Conservation (phyloP, 768 basidiomycete genomes). For the Podaxis sp. region DNA sequence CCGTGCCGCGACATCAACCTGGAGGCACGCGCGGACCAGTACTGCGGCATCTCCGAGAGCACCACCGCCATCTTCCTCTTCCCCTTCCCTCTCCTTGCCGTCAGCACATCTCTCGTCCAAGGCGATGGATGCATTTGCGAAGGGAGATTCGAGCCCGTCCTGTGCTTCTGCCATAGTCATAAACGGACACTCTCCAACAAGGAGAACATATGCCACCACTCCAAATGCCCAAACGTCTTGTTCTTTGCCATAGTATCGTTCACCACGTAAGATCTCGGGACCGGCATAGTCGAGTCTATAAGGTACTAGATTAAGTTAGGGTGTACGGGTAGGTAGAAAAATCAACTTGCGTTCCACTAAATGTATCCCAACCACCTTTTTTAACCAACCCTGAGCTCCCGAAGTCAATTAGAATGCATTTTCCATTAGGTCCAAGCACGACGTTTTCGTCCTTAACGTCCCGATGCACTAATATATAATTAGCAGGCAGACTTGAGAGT, state of each 20-base stretch:
- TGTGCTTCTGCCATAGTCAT: constrained; percentile 90
- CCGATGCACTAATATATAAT: constrained; percentile 68
- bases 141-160: constrained; percentile 74
- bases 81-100: constrained; percentile 68
- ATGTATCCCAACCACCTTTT: constrained; percentile 86
- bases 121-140: constrained; percentile 71
- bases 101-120: constrained; percentile 81
- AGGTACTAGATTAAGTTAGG: constrained; percentile 14
- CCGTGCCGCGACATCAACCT: constrained; percentile 71
- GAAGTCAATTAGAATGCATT: constrained; percentile 94
- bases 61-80: constrained; percentile 82
- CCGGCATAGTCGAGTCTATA: constrained; percentile 88
- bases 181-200: constrained; percentile 91
- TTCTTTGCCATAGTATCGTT: constrained; percentile 92
- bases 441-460: constrained; percentile 99
- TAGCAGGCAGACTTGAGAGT: constrained; percentile 7
- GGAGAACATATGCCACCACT: constrained; percentile 92
- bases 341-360: constrained; percentile 83
- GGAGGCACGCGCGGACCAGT: constrained; percentile 81
- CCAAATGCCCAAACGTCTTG: constrained; percentile 99
- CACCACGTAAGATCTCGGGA: constrained; percentile 93
- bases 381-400: constrained; percentile 88
- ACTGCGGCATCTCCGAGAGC: constrained; percentile 81
- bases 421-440: constrained; percentile 74
- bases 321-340: constrained; percentile 6